Conservation (phyloP, 441 rosid genomes). For the Oxalis stricta region DNA sequence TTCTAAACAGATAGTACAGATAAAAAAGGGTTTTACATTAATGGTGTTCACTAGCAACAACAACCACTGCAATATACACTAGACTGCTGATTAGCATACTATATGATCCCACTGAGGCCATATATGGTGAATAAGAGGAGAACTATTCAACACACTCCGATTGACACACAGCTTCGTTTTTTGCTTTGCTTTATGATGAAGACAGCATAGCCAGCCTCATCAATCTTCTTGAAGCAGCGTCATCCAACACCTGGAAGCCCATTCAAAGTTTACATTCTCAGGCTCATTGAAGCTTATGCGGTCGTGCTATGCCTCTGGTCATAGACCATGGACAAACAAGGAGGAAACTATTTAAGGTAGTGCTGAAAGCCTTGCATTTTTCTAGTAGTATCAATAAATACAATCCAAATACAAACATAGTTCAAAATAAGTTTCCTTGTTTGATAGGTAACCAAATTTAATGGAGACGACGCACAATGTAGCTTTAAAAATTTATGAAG, state of each 20-base stretch:
- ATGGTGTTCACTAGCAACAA: conserved; percentile 24
- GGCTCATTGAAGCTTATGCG: conserved; percentile 38
- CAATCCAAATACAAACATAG: too few relatives aligned
- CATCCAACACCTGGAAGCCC: conserved; percentile 35
- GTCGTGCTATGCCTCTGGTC: conserved; percentile 38
- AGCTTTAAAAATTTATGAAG: conserved; percentile 30
- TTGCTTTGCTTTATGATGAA: conserved; percentile 35
- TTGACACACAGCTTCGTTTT: conserved; percentile 20
- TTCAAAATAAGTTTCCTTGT: too few relatives aligned
- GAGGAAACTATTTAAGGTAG: conserved; percentile 7
- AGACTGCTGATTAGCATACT: conserved; percentile 37
- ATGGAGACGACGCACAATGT: conserved; percentile 27
- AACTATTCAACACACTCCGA: conserved; percentile 57
- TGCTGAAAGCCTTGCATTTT: too few relatives aligned
- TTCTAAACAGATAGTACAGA: conserved; percentile 19
- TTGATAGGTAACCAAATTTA: too few relatives aligned
- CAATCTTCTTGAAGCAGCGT: conserved; percentile 37
- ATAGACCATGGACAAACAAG: conserved; percentile 29
- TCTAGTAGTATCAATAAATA: too few relatives aligned
- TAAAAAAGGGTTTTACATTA: conserved; percentile 22
- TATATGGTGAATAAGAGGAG: conserved; percentile 53
- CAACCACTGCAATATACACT: conserved; percentile 19
- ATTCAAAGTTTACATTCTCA: conserved; percentile 33
- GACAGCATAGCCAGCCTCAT: conserved; percentile 28
- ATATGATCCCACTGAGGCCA: conserved; percentile 58